Evolutionary conservation across 1,284 basidiomycete species (phyloP).

Genomic region (Tausonia pullulans): DNA sequence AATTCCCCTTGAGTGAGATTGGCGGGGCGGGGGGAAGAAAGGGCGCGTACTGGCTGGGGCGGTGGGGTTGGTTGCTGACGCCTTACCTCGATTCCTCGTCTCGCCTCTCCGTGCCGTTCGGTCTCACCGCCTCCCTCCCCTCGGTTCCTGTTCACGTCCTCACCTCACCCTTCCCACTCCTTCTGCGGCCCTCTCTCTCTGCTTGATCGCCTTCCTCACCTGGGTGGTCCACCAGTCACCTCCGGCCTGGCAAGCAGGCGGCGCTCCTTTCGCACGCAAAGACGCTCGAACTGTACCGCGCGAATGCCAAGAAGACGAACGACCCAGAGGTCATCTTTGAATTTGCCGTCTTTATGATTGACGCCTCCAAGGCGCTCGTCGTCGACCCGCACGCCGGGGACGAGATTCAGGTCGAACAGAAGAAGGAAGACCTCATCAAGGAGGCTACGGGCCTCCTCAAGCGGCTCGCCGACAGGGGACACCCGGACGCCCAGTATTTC

Average conservation of each 20-base stretch:
- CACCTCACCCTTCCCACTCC: not conserved
- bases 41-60: not conserved
- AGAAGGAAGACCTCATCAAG: slow-evolving; percentile 71
- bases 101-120: no score
- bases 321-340: slow-evolving; percentile 97
- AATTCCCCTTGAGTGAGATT: not conserved
- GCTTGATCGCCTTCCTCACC: not conserved
- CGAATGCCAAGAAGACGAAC: slow-evolving; percentile 97
- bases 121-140: not conserved
- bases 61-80: not conserved
- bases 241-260: slow-evolving; percentile 83
- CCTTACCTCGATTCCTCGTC: no score
- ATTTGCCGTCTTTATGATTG: slow-evolving; percentile 97
- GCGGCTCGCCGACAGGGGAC: slow-evolving; percentile 82
- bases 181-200: not conserved
- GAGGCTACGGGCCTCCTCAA: slow-evolving; percentile 81
- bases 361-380: slow-evolving; percentile 60
- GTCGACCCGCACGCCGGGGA: slow-evolving; percentile 16
- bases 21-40: not conserved
- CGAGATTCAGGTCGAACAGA: slow-evolving; percentile 64
- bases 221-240: slow-evolving; percentile 41
- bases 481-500: slow-evolving; percentile 91
- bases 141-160: not conserved
- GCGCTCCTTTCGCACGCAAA: slow-evolving; percentile 86
- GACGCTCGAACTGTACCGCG: slow-evolving; percentile 90